These are phyloP conservation scores for Penicillium sp. DNA, from an alignment of 2,329 filamentous ascomycete species.

Conservation along the genomic window DNA sequence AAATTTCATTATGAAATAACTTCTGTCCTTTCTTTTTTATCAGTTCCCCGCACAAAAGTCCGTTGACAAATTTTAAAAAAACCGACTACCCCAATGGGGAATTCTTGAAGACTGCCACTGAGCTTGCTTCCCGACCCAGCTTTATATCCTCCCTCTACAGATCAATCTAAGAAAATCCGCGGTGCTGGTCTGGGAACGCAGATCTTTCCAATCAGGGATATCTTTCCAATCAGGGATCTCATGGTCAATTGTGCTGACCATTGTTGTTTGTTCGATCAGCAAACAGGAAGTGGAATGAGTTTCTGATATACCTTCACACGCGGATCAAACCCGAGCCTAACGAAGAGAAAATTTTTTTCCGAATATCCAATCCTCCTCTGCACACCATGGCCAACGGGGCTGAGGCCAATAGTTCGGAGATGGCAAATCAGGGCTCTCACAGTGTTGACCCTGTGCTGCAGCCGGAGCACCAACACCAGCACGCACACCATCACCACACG, in stretches of 20 bases:
- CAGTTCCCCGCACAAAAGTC: background rate
- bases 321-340: background rate
- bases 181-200: background rate
- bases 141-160: background rate
- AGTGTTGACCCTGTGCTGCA: conserved; percentile 38
- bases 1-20: background rate
- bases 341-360: background rate
- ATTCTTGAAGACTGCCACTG: background rate
- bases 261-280: background rate
- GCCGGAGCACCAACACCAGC: conserved; percentile 39
- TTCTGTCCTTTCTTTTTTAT: background rate
- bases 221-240: background rate
- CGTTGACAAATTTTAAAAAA: conserved; percentile 6
- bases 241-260: background rate
- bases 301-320: background rate
- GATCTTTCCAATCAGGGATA: background rate
- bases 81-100: background rate
- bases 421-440: background rate
- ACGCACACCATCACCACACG: conserved; percentile 42
- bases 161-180: background rate
- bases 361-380: background rate
- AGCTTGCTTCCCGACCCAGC: background rate
- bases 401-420: background rate
- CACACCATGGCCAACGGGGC: background rate
- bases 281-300: background rate